Evolutionary conservation across 2,329 filamentous ascomycete genomes (phyloP), one percentile per base, ranked within the genome.

Genomic region (Colletotrichum viniferum): DNA sequence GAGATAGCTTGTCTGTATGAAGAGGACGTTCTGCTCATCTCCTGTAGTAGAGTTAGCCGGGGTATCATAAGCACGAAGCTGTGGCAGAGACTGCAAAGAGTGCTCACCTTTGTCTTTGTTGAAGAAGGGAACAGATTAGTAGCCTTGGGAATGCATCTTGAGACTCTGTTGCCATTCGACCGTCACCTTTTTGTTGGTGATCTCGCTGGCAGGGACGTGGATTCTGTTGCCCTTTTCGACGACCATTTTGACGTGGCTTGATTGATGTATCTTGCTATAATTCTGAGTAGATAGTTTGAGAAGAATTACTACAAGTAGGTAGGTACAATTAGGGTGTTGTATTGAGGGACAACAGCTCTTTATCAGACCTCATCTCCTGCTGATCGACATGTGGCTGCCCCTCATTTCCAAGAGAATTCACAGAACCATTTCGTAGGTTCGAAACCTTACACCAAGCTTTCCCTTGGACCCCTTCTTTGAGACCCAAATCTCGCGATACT

Each of bases 81-180:
- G 10, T 13, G 3, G 0, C 18, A 30, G 26, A 30, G 26, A 32
- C 58, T 10, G 0, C 8, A 61, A 5, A 1, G 24, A n/a, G 24
- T 7, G 0, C 0, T 34, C 0, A 34, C 58, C 58, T 21, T 61
- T 30, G 58, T 32, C 28, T n/a, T 61, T 61, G 5, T 61, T 61
- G 28, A 61, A 30, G 28, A 61, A 61, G 3, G 58, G 24, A 30
- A 61, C 58, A 14, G 58, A 61, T 18, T 34, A 61, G 58, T 61
- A 34, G 10, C 34, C 58, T 26, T 61, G 58, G 8, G 26, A 32
- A 32, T 21, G 58, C 58, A 30, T 30, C 24, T 30, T 12, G 13
- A 61, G 58, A 32, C 28, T 61, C 28, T 61, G 58, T n/a, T 61
- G 58, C 58, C 58, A 61, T n/a, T 61, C 26, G 28, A 61, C 18